phyloP scores from a whole-genome alignment of 768 basidiomycete species.

The Myochromella boudieri region DNA sequence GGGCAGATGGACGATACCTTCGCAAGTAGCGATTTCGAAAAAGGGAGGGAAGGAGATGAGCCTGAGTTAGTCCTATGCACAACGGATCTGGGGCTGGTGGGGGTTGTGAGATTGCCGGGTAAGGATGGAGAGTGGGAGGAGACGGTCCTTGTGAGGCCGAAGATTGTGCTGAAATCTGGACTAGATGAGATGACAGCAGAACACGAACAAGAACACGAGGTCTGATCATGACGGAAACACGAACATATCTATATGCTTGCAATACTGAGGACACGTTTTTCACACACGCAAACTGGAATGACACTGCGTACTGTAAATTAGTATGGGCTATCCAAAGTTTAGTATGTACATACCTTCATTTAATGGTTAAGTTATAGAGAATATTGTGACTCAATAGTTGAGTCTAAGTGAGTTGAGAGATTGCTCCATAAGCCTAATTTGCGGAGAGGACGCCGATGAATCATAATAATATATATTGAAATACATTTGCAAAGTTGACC shows the following conservation, averaged over 20 bases:
- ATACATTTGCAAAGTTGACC: not conserved
- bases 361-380: not conserved
- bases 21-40: constrained; percentile 17
- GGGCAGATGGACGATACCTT: constrained; percentile 48
- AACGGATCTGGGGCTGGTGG: constrained; percentile 52
- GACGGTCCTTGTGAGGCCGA: constrained; percentile 50
- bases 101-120: constrained; percentile 38
- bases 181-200: constrained; percentile 29
- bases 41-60: constrained; percentile 22
- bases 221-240: no score
- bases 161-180: constrained; percentile 49
- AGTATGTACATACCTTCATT: constrained; percentile 11
- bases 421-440: not conserved
- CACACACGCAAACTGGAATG: constrained; percentile 14
- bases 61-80: constrained; percentile 50
- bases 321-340: constrained; percentile 1
- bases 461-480: not conserved
- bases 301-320: constrained; percentile 3
- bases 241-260: no score
- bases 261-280: no score
- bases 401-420: not conserved
- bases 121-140: constrained; percentile 47
- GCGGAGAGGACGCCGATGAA: not conserved
- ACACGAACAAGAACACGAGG: no score
- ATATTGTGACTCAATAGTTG: not conserved